A percentile compares a stretch with the other conserved stretches of the same genome.
These are phyloP conservation scores for Hypoxylon sp. DNA, from an alignment of 2,329 filamentous ascomycete species.

Conservation along the genomic window DNA sequence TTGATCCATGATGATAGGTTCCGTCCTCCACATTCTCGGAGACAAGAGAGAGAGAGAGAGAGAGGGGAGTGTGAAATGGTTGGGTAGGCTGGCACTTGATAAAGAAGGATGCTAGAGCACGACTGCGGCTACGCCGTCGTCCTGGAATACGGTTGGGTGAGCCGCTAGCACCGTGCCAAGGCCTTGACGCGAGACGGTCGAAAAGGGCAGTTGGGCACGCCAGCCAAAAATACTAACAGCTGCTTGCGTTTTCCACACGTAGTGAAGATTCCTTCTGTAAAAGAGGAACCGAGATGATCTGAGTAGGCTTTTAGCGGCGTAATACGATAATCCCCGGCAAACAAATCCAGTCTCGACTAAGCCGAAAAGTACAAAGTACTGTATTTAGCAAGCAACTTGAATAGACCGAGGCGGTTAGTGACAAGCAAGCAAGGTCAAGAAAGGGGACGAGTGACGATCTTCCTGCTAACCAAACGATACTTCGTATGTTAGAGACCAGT, in stretches of 20 bases:
- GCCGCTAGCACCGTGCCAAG: conserved; percentile 36
- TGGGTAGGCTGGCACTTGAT: conserved; percentile 27
- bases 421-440: neutral
- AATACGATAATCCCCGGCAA: conserved; percentile 28
- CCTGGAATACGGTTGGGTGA: conserved; percentile 20
- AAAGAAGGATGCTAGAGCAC: conserved; percentile 24
- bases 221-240: conserved; percentile 27
- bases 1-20: conserved; percentile 48
- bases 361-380: conserved; percentile 20
- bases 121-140: conserved; percentile 29
- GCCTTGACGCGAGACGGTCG: conserved; percentile 28
- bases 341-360: conserved; percentile 32
- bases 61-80: conserved; percentile 8
- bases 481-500: conserved; percentile 11
- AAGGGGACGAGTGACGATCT: conserved; percentile 16
- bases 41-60: conserved; percentile 19
- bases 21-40: conserved; percentile 44
- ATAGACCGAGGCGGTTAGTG: neutral
- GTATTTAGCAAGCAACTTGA: conserved; percentile 4
- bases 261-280: conserved; percentile 27
- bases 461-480: conserved; percentile 8
- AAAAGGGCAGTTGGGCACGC: conserved; percentile 39
- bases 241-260: conserved; percentile 19
- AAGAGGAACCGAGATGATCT: conserved; percentile 25
- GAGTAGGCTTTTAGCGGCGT: conserved; percentile 30